Conservation (phyloP, 306 rosid genomes). For the Sindora glabra region DNA sequence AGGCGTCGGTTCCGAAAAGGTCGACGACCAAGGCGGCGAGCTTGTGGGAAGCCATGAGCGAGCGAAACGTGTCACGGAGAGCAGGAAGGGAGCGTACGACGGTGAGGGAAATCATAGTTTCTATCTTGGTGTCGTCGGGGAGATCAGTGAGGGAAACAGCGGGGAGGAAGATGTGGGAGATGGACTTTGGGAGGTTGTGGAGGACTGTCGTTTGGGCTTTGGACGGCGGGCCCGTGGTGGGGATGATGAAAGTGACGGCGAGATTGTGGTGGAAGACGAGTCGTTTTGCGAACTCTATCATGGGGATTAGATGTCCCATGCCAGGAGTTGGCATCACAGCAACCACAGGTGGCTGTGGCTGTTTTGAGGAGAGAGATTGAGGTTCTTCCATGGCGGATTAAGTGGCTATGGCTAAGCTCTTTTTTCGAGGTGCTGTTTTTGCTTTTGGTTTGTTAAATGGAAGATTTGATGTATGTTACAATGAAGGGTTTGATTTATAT, state of each 20-base stretch:
- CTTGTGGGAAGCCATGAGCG: neutral
- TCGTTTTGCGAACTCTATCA: slow-evolving; percentile 55
- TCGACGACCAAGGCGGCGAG: slow-evolving; percentile 39
- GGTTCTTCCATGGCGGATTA: slow-evolving; percentile 33
- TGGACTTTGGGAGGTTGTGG: slow-evolving; percentile 18
- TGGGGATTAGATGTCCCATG: slow-evolving; percentile 86
- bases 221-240: slow-evolving; percentile 44
- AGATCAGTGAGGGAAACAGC: slow-evolving; percentile 11
- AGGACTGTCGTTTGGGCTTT: slow-evolving; percentile 45
- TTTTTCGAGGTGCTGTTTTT: no score
- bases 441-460: no score
- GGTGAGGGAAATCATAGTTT: slow-evolving; percentile 19
- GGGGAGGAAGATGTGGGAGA: slow-evolving; percentile 28
- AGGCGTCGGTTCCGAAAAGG: slow-evolving; percentile 52
- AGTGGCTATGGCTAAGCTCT: neutral
- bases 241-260: slow-evolving; percentile 45
- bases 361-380: neutral
- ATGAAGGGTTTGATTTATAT: no score
- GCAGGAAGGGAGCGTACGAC: slow-evolving; percentile 30
- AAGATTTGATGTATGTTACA: no score
- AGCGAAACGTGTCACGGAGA: neutral
- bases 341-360: slow-evolving; percentile 17
- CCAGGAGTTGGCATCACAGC: slow-evolving; percentile 62
- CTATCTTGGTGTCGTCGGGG: neutral
- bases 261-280: slow-evolving; percentile 27